Evolutionary conservation across 805 yeast genomes (phyloP), one percentile per base, ranked within the genome.

Genomic region (Ogataea chonburiensis): DNA sequence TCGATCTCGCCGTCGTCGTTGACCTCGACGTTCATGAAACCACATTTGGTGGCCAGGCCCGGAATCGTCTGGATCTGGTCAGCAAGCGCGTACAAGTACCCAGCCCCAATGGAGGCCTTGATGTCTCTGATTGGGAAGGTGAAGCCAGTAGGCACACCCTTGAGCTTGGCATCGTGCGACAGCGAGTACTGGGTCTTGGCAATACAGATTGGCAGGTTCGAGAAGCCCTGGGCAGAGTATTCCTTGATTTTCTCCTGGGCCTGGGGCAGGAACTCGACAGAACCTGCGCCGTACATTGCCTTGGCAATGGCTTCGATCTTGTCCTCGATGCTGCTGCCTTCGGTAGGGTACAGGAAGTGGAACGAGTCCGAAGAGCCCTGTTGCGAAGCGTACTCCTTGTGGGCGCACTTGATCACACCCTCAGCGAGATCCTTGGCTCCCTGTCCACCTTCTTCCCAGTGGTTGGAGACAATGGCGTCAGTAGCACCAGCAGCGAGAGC

Each of bases 61-160:
- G 98, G 98, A 52, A 91, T 89, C 17, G 98, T 91, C 81, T 84
- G 88, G 55, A 91, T 91, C 64, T 91, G 95, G 38, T 95, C 97
- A 12, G 97, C 97, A 52, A 91, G 73, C 2, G 98, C 98, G 58
- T 91, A 93, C 58, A 91, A 72, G 66, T 91, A 91, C 7, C 97
- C 97, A 31, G 97, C 98, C 64, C 98, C 98, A 38, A 86, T 86
- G 23, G 95, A 83, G 25, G 91, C 89, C 64, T 95, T 82, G 46
- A 91, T 86, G 53, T 91, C 98, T 61, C 95, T 77, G 52, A 91
- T 87, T 33, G 98, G 98, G 61, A 91, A 85, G 12, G 79, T 84
- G 70, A 89, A 91, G 7, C 95, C 96, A 14, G 83, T 77, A 48
- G 98, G 98, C 27, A 87, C 96, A 59, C 96, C 96, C 68, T 89